A percentile compares a stretch with the other conserved stretches of the same genome.
Conservation (phyloP, 257 asterid species). For the Schizonepeta tenuifolia region DNA sequence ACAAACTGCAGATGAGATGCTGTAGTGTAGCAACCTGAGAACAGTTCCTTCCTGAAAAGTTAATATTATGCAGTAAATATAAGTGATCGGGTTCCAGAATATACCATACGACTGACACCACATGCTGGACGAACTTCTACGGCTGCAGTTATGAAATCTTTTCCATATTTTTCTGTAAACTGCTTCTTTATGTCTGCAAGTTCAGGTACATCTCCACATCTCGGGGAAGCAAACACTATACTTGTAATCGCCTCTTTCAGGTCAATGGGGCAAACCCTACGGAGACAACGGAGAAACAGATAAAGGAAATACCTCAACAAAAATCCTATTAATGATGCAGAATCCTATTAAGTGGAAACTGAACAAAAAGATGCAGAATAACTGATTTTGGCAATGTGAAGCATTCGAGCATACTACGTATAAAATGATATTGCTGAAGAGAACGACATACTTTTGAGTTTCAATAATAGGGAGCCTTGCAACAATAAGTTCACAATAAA, state of each 20-base stretch:
- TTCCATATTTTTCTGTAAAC: constrained; percentile 78
- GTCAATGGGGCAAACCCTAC: constrained; percentile 91
- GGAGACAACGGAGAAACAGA: constrained; percentile 27
- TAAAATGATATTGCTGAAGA: constrained; percentile 2
- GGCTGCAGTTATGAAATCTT: constrained; percentile 72
- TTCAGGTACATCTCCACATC: constrained; percentile 96
- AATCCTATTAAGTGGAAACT: not conserved
- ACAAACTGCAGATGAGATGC: constrained; percentile 16
- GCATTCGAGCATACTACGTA: not conserved
- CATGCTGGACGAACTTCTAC: constrained; percentile 82
- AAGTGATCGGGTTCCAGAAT: constrained; percentile 34
- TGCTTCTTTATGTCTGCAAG: constrained; percentile 76
- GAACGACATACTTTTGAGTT: constrained; percentile 67
- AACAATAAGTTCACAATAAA: constrained; percentile 79
- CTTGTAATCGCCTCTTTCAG: constrained; percentile 92
- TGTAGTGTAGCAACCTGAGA: not conserved
- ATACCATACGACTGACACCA: constrained; percentile 92
- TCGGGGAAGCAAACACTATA: constrained; percentile 79
- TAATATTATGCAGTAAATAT: constrained; percentile 21
- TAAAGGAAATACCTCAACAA: constrained; percentile 18
- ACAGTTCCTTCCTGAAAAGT: not conserved
- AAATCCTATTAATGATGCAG: not conserved
- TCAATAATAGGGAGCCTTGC: constrained; percentile 81
- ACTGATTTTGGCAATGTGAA: not conserved
- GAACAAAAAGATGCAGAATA: constrained; percentile 16